These are phyloP conservation scores for Brassica hybrid DNA, from an alignment of 441 rosid genomes.

Conservation along the genomic window DNA sequence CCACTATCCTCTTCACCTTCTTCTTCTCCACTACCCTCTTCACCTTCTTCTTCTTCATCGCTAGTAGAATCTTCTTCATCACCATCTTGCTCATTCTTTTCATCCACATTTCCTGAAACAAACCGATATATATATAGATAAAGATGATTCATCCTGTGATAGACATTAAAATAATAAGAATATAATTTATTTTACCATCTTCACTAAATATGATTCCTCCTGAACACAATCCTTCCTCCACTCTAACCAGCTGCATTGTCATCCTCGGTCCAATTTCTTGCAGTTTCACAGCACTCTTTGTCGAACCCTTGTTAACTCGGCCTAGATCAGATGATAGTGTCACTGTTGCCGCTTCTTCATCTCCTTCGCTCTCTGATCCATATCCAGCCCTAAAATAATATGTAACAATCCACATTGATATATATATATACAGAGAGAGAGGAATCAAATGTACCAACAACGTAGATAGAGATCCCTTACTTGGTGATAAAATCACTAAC, in stretches of 20 bases:
- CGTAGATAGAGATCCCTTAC: constrained; percentile 54
- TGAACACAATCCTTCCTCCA: constrained; percentile 88
- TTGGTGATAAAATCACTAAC: constrained; percentile 88
- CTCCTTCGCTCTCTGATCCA: constrained; percentile 82
- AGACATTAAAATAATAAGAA: background rate
- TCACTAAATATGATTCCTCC: constrained; percentile 78
- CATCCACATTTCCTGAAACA: constrained; percentile 44
- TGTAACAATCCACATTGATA: no score
- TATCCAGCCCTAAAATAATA: no score
- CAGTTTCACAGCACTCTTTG: constrained; percentile 87
- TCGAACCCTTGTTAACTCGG: constrained; percentile 64
- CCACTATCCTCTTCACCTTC: background rate
- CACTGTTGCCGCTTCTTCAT: constrained; percentile 92
- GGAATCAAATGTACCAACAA: background rate
- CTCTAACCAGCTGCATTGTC: constrained; percentile 76
- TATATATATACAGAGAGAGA: background rate
- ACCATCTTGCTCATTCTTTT: constrained; percentile 15
- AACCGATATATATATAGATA: background rate
- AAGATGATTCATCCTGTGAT: background rate
- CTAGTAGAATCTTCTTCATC: constrained; percentile 15
- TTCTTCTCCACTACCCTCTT: constrained; percentile 10
- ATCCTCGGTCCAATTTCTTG: constrained; percentile 98
- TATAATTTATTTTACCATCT: constrained; percentile 51
- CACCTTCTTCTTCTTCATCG: constrained; percentile 14
- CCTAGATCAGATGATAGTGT: constrained; percentile 73